Evolutionary conservation across 768 basidiomycete genomes (phyloP).

Genomic region (Lyophyllum shimeji): DNA sequence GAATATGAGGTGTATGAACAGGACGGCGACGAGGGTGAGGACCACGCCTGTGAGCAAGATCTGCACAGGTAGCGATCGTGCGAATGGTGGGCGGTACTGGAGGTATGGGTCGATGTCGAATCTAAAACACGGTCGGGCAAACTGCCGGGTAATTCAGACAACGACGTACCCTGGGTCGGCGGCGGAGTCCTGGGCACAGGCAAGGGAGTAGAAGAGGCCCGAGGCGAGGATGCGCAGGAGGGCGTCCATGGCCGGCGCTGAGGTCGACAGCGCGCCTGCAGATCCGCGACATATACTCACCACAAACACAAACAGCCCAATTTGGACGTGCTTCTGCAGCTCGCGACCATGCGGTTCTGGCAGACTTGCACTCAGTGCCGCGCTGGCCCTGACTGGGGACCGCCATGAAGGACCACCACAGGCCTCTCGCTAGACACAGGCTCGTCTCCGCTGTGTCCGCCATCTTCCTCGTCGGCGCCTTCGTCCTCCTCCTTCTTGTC

Average conservation of each 20-base stretch:
- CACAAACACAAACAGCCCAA: not conserved
- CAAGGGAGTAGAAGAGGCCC: not conserved
- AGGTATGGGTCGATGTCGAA: slow-evolving; percentile 70
- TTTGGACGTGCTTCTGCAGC: slow-evolving; percentile 2
- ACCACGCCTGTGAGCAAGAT: slow-evolving; percentile 84
- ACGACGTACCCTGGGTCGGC: slow-evolving; percentile 15
- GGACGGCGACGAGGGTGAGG: slow-evolving; percentile 78
- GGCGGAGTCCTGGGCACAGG: not conserved
- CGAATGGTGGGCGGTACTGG: slow-evolving; percentile 73
- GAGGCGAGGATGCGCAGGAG: slow-evolving; percentile 2
- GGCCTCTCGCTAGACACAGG: slow-evolving; percentile 46
- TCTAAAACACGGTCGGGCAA: slow-evolving; percentile 13
- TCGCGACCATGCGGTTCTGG: too few species aligned
- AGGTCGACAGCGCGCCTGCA: not conserved
- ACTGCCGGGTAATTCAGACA: not conserved
- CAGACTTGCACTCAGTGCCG: too few species aligned
- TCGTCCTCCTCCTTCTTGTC: slow-evolving; percentile 75
- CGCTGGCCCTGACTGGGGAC: not conserved
- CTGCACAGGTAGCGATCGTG: slow-evolving; percentile 88
- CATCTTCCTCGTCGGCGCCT: slow-evolving; percentile 54
- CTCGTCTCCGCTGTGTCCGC: slow-evolving; percentile 47
- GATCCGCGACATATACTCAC: not conserved
- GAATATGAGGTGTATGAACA: slow-evolving; percentile 91
- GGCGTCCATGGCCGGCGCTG: not conserved
- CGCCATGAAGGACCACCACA: slow-evolving; percentile 26